phyloP scores from a whole-genome alignment of 78 protist genomes.

The Dictyostelium capitatum region DNA sequence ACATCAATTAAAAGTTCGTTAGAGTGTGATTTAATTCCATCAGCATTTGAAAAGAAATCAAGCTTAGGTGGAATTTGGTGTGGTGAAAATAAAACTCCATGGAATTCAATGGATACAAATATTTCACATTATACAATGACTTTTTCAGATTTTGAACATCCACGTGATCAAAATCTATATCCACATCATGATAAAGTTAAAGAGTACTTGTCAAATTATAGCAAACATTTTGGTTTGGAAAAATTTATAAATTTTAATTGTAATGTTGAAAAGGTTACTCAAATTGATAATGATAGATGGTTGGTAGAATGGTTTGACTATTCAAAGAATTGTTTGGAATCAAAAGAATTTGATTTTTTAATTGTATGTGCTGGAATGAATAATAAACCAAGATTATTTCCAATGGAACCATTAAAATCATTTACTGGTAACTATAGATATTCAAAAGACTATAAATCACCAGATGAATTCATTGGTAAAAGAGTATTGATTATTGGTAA shows the following conservation, averaged over 20 bases:
- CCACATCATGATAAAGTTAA: background rate
- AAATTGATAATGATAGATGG: background rate
- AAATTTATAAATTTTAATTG: background rate
- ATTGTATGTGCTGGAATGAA: background rate
- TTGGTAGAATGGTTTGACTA: background rate
- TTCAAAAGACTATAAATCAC: conserved; percentile 7
- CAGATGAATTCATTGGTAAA: background rate
- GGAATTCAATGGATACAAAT: conserved; percentile 30
- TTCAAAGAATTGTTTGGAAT: background rate
- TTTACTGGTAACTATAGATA: background rate
- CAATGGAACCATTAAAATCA: background rate
- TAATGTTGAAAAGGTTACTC: background rate
- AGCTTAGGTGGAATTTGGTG: conserved; percentile 45
- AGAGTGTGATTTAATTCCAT: conserved; percentile 31
- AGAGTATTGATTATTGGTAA: background rate
- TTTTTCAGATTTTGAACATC: conserved; percentile 45
- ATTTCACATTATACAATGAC: background rate
- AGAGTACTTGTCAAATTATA: conserved; percentile 2
- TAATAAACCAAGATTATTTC: background rate
- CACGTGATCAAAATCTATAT: background rate
- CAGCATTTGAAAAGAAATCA: conserved; percentile 16
- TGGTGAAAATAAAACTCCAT: background rate
- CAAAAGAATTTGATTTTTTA: background rate
- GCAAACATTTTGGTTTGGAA: background rate
- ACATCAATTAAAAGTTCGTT: background rate